Evolutionary conservation across 768 basidiomycete species (phyloP).

Genomic region (Suillus cothurnatus): DNA sequence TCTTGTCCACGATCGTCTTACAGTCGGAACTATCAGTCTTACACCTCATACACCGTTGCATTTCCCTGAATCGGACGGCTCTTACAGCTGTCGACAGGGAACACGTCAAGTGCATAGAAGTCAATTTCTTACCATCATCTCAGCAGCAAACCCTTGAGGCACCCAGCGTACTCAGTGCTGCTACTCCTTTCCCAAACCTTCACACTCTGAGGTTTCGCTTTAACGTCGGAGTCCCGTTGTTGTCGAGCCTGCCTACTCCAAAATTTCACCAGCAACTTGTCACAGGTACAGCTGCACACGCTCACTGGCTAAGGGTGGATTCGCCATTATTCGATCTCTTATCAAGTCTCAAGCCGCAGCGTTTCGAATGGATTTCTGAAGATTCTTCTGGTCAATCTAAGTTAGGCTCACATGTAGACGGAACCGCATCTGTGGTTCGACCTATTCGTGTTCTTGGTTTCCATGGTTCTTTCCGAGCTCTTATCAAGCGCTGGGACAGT

Average conservation of each 20-base stretch:
- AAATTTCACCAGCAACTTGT: background rate
- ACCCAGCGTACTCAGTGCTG: background rate
- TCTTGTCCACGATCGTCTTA: slow-evolving; percentile 8
- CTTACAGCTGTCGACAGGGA: background rate
- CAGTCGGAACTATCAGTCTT: slow-evolving; percentile 8
- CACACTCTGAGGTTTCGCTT: slow-evolving; percentile 8
- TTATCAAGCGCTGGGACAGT: slow-evolving; percentile 8
- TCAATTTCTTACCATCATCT: slow-evolving; percentile 10
- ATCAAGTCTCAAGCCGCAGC: slow-evolving; percentile 4
- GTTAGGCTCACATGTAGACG: background rate
- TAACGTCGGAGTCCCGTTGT: background rate
- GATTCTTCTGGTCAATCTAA: background rate
- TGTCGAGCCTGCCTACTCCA: background rate
- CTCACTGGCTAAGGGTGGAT: slow-evolving; percentile 4
- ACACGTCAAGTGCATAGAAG: slow-evolving; percentile 7
- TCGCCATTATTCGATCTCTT: slow-evolving; percentile 11
- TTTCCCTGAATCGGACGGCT: background rate
- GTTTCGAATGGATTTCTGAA: slow-evolving; percentile 9
- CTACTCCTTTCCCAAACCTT: slow-evolving; percentile 4
- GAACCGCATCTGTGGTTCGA: background rate
- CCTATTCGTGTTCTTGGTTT: slow-evolving; percentile 3
- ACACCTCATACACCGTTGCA: slow-evolving; percentile 7
- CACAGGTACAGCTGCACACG: background rate
- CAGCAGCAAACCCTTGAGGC: background rate
- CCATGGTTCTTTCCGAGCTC: background rate